A percentile compares a stretch with the other conserved stretches of the same genome.
Evolutionary conservation across 2,329 filamentous ascomycete species (phyloP).

Genomic region (Colletotrichum salicis): DNA sequence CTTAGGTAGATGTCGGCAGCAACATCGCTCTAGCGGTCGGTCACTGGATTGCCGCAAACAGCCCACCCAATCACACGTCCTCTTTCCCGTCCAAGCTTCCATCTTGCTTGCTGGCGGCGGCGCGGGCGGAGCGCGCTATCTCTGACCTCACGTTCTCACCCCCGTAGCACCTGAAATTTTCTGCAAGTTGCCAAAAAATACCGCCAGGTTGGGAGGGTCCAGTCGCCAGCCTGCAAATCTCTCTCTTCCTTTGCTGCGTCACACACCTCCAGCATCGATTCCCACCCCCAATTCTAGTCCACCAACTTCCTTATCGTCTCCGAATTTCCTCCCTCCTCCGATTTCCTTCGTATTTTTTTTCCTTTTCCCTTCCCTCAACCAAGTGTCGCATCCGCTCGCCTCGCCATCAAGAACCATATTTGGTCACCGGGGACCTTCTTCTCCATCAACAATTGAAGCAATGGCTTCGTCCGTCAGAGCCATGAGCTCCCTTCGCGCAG

Average conservation of each 20-base stretch:
- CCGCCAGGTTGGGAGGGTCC: conserved; percentile 31
- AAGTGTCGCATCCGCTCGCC: conserved; percentile 21
- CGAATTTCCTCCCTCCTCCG: conserved; percentile 26
- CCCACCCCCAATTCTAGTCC: conserved; percentile 3
- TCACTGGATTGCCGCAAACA: conserved; percentile 4
- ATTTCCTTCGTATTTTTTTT: conserved; percentile 4
- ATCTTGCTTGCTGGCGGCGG: not conserved
- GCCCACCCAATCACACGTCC: conserved; percentile 15
- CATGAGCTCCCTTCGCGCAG: conserved; percentile 47
- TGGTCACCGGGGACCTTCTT: conserved; percentile 21
- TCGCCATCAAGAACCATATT: conserved; percentile 13
- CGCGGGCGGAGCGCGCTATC: conserved; percentile 28
- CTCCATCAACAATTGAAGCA: conserved; percentile 40
- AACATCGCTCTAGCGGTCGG: conserved; percentile 6
- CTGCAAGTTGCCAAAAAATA: conserved; percentile 29
- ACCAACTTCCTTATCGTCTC: conserved; percentile 34
- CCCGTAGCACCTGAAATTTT: conserved; percentile 35
- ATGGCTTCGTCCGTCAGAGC: conserved; percentile 61
- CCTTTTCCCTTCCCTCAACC: conserved; percentile 17
- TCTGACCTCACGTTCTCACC: conserved; percentile 36
- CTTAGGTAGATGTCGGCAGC: not conserved
- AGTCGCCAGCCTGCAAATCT: conserved; percentile 33
- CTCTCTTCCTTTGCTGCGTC: conserved; percentile 24
- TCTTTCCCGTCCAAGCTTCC: conserved; percentile 13
- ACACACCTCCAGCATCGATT: conserved; percentile 4